Conservation (phyloP, 352 stramenopile genomes). For the Blastocystis sp. region DNA sequence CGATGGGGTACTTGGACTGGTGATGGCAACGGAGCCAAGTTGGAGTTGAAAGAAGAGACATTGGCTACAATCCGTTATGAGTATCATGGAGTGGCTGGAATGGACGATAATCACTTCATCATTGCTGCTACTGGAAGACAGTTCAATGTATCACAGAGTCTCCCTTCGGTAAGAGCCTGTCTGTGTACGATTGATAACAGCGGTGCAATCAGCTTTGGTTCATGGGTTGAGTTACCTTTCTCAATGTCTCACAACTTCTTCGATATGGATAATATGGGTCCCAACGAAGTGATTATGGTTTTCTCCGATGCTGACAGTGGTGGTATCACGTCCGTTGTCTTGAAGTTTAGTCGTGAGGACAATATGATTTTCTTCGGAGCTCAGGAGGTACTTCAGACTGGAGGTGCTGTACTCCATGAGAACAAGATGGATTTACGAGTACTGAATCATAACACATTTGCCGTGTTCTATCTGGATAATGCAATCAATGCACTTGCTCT, state of each 20-base stretch:
- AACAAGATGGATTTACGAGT: slow-evolving; percentile 27
- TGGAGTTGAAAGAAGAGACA: neutral
- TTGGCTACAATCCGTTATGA: slow-evolving; percentile 43
- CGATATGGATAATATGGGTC: slow-evolving; percentile 61
- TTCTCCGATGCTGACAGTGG: neutral
- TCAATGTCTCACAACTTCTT: slow-evolving; percentile 59
- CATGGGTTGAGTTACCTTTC: slow-evolving; percentile 33
- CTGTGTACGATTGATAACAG: slow-evolving; percentile 32
- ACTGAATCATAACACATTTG: slow-evolving; percentile 1
- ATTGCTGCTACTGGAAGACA: slow-evolving; percentile 56
- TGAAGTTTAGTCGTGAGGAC: neutral
- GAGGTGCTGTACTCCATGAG: slow-evolving; percentile 35
- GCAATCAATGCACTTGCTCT: slow-evolving; percentile 13
- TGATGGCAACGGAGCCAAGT: neutral
- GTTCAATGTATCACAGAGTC: neutral
- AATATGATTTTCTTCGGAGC: slow-evolving; percentile 31
- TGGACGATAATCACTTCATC: slow-evolving; percentile 57
- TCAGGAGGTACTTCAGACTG: neutral
- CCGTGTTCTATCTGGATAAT: slow-evolving; percentile 45
- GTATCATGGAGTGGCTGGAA: slow-evolving; percentile 60
- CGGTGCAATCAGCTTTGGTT: neutral
- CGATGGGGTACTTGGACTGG: slow-evolving; percentile 12
- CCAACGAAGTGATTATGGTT: slow-evolving; percentile 45
- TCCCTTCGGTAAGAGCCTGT: neutral
- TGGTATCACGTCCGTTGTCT: neutral